Evolutionary conservation across 179 eudicot genomes (phyloP).

Genomic region (Vitellaria paradoxa): DNA sequence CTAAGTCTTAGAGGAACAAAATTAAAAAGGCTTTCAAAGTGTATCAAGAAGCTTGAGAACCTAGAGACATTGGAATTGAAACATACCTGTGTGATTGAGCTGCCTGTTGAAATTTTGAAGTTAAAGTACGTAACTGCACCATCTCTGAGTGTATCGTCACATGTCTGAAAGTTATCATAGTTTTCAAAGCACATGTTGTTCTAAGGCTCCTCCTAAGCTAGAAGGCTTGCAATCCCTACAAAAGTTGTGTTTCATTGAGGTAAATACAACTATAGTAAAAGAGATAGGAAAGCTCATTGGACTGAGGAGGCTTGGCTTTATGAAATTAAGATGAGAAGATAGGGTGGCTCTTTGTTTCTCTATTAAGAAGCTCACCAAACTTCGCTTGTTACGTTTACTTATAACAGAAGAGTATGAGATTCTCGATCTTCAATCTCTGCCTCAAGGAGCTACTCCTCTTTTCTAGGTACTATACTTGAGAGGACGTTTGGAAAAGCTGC

Average conservation of each 20-base stretch:
- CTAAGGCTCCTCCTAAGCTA: background rate
- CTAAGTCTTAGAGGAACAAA: constrained; percentile 17
- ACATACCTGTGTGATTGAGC: background rate
- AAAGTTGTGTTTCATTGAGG: constrained; percentile 3
- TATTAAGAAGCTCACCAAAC: constrained; percentile 15
- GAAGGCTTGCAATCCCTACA: constrained; percentile 8
- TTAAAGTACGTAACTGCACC: constrained; percentile 7
- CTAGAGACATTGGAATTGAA: constrained; percentile 19
- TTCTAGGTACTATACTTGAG: constrained; percentile 5
- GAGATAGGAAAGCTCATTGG: constrained; percentile 16
- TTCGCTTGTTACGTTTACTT: constrained; percentile 9
- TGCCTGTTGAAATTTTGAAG: constrained; percentile 15
- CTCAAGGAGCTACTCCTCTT: constrained; percentile 10
- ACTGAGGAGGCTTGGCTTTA: constrained; percentile 13
- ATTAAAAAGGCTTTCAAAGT: no score
- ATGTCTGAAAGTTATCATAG: background rate
- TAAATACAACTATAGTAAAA: background rate
- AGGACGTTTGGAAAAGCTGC: constrained; percentile 15
- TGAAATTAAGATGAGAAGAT: constrained; percentile 15
- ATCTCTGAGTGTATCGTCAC: constrained; percentile 12
- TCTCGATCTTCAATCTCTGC: constrained; percentile 1
- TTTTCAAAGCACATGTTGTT: background rate
- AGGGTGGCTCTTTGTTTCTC: constrained; percentile 17
- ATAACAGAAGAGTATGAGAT: no score
- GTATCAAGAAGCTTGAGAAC: constrained; percentile 12